phyloP scores from a whole-genome alignment of 1,284 basidiomycete genomes.

The Pholiota adiposa region DNA sequence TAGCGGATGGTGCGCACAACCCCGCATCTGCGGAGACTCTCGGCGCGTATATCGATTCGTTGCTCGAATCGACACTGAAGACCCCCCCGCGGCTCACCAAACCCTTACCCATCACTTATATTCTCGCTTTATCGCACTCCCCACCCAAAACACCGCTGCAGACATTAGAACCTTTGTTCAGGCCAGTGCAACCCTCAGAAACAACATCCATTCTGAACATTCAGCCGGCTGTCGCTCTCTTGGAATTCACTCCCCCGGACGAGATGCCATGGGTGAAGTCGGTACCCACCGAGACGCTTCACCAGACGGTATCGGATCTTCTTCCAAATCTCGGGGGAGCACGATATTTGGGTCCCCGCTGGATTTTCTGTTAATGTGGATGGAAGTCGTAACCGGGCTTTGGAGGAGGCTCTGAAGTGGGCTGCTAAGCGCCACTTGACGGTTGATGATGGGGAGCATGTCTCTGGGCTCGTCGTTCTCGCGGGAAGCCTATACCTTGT shows the following conservation, averaged over 20 bases:
- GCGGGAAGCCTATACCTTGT: conserved; percentile 93
- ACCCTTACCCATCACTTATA: conserved; percentile 54
- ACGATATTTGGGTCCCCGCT: conserved; percentile 48
- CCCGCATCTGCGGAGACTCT: conserved; percentile 79
- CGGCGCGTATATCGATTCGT: conserved; percentile 66
- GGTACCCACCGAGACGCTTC: conserved; percentile 55
- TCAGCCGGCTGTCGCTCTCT: conserved; percentile 47
- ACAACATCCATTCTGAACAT: conserved; percentile 24
- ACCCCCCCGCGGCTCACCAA: conserved; percentile 12
- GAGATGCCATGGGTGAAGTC: conserved; percentile 92
- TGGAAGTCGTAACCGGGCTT: conserved; percentile 19
- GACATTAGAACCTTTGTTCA: conserved; percentile 70
- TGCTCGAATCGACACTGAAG: conserved; percentile 34
- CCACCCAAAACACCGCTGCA: conserved; percentile 78
- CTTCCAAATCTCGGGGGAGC: conserved; percentile 35
- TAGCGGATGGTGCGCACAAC: conserved; percentile 97
- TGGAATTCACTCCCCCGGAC: conserved; percentile 73
- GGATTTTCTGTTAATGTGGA: conserved; percentile 22
- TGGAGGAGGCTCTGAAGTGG: conserved; percentile 50
- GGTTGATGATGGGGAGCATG: neutral
- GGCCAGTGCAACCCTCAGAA: conserved; percentile 21
- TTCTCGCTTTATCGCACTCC: conserved; percentile 80
- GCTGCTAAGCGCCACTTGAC: conserved; percentile 29
- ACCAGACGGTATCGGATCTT: conserved; percentile 43
- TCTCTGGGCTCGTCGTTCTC: conserved; percentile 46